phyloP scores from a whole-genome alignment of 169 alveolate species.

The Babesia divergens region DNA sequence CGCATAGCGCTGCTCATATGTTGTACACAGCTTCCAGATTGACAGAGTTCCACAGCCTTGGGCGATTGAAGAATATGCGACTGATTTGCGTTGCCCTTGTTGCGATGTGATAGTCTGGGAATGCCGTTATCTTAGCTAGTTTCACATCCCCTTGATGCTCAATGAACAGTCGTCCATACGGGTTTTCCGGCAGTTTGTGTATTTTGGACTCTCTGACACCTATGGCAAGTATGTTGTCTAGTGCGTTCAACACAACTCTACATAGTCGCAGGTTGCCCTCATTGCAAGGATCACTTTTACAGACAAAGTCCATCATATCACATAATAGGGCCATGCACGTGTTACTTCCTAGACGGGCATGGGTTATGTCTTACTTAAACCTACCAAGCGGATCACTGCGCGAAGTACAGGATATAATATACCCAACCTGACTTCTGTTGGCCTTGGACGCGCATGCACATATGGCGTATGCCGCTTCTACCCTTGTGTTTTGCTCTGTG shows the following conservation, averaged over 20 bases:
- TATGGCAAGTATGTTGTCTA: constrained; percentile 77
- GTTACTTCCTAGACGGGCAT: constrained; percentile 40
- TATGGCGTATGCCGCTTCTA: constrained; percentile 86
- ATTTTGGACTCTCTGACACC: constrained; percentile 77
- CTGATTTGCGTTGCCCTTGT: constrained; percentile 27
- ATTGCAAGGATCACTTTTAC: constrained; percentile 79
- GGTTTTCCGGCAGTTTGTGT: constrained; percentile 79
- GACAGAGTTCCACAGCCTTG: constrained; percentile 17
- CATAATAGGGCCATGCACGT: constrained; percentile 75
- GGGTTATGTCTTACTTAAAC: constrained; percentile 33
- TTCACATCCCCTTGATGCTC: constrained; percentile 65
- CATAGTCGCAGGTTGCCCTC: constrained; percentile 82
- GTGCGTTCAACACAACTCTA: constrained; percentile 77
- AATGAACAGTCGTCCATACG: constrained; percentile 78
- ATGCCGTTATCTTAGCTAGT: constrained; percentile 24
- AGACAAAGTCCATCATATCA: constrained; percentile 80
- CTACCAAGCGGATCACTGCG: constrained; percentile 23
- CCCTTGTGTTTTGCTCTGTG: constrained; percentile 78
- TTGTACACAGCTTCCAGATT: too few species aligned
- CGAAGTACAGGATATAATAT: constrained; percentile 81
- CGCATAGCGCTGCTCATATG: too few species aligned
- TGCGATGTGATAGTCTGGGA: constrained; percentile 60
- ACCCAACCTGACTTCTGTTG: constrained; percentile 79
- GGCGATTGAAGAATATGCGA: constrained; percentile 5
- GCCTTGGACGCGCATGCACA: constrained; percentile 83